Evolutionary conservation across 2,329 filamentous ascomycete genomes (phyloP).

Genomic region (Metarhizium robertsii): DNA sequence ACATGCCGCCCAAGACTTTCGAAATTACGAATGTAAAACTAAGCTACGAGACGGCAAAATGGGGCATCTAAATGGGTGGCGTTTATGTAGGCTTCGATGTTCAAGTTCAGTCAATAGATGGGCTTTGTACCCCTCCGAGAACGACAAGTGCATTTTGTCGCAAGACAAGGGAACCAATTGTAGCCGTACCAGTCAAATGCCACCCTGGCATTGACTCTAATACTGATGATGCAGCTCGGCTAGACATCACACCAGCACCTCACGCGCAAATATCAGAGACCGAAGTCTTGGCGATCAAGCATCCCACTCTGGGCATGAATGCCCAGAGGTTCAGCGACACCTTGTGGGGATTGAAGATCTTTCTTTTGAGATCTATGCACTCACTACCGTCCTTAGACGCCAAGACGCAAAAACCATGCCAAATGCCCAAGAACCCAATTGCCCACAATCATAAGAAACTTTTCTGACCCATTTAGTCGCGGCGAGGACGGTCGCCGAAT

Average conservation of each 20-base stretch:
- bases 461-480: constrained; percentile 17
- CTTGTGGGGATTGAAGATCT: constrained; percentile 56
- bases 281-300: constrained; percentile 75
- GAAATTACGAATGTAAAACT: neutral
- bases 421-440: constrained; percentile 34
- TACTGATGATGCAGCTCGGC: too few species aligned
- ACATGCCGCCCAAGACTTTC: neutral
- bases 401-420: constrained; percentile 34
- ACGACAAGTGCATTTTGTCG: neutral
- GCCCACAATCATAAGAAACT: constrained; percentile 16
- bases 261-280: neutral
- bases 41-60: neutral
- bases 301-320: constrained; percentile 49
- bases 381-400: constrained; percentile 51
- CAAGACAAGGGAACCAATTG: neutral
- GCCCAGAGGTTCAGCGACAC: constrained; percentile 78
- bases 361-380: constrained; percentile 48
- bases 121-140: neutral
- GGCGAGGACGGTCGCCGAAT: constrained; percentile 54
- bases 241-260: neutral
- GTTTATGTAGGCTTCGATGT: neutral
- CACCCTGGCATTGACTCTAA: too few species aligned
- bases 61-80: neutral
- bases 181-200: neutral
- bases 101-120: neutral